A percentile compares a stretch with the other conserved stretches of the same genome.
Conservation (phyloP, 2,329 filamentous ascomycete species). For the Apiospora rasikravindrae region DNA sequence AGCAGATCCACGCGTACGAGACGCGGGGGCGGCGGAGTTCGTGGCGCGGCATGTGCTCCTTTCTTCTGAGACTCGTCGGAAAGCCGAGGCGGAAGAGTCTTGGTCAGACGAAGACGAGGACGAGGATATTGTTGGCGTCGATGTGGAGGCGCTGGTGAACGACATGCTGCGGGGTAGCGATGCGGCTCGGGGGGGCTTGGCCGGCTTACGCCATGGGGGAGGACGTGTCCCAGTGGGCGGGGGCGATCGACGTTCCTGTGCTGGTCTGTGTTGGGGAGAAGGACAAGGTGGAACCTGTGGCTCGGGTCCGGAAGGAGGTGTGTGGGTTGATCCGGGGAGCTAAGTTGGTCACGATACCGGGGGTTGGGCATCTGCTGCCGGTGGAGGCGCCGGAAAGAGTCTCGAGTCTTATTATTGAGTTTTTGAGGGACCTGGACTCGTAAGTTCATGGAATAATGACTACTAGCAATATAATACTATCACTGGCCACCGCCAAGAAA, state of each 20-base stretch:
- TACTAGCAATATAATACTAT: background rate
- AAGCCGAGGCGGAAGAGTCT: background rate
- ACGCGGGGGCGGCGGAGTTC: constrained; percentile 36
- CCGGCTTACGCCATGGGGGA: constrained; percentile 41
- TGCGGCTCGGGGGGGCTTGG: constrained; percentile 41
- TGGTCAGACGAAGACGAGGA: constrained; percentile 23
- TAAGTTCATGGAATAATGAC: background rate
- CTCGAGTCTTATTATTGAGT: background rate
- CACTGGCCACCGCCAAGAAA: too few species aligned
- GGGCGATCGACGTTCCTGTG: constrained; percentile 29
- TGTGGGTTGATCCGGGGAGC: background rate
- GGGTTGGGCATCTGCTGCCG: background rate
- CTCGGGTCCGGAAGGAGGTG: background rate
- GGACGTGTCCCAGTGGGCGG: constrained; percentile 34
- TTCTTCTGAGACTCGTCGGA: background rate
- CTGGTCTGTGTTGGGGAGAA: constrained; percentile 36
- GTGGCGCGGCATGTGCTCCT: constrained; percentile 40
- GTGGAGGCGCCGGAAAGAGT: background rate
- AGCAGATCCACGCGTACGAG: constrained; percentile 42
- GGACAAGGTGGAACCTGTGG: background rate
- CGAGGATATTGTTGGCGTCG: constrained; percentile 19
- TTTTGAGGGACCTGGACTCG: background rate
- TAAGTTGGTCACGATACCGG: background rate
- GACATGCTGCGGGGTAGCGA: constrained; percentile 39
- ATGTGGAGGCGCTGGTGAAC: constrained; percentile 26